Evolutionary conservation across 257 asterid species (phyloP), one percentile per base, ranked within the genome.

Genomic region (Linderniella brevidens): DNA sequence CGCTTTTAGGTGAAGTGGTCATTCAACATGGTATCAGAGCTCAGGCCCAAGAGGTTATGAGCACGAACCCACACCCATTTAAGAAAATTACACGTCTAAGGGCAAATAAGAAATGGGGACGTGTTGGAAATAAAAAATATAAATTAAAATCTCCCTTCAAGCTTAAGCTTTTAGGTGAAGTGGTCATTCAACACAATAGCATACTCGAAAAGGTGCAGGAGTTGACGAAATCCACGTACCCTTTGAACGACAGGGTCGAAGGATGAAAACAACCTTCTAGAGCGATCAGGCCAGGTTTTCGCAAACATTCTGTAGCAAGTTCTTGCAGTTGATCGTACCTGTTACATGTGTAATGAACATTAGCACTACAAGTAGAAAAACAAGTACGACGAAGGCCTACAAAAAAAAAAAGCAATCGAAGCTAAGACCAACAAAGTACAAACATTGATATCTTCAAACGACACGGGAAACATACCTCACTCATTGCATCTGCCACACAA

Each of bases 281-380:
- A 79, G 50, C 99, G 96, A 51, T 90, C 96, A 12, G 99, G 92
- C 99, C 96, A 90, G 55, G 99, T 90, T 73, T 80, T 90, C 19
- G 92, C 80, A 61, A 90, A 90, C 99, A 90, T 77, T 71, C 92
- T 77, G 64, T 77, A 90, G 58, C 93, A 86, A 40, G 84, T 68
- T 75, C 99, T 79, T 49, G 99, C 99, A 59, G 86, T 85, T 58
- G 96, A 81, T 43, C 96, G 82, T 38, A 90, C 99, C 99, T 90
- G 76, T 61, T 54, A 55, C 58, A 56, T 44, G 53, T 37, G 18
- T 17, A 0, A 11, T 9, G 11, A 46, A 17, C 14, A 46, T 16
- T 16, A 3, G 7, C 5, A 17, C 35, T 46, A 17, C 36, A 39
- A 13, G 43, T 1, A 46, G 19, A 46, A 46, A 45, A 17, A 35